A percentile compares a stretch with the other conserved stretches of the same genome.
These are phyloP conservation scores for Starmerella floris DNA, from an alignment of 805 yeast genomes.

Conservation along the genomic window DNA sequence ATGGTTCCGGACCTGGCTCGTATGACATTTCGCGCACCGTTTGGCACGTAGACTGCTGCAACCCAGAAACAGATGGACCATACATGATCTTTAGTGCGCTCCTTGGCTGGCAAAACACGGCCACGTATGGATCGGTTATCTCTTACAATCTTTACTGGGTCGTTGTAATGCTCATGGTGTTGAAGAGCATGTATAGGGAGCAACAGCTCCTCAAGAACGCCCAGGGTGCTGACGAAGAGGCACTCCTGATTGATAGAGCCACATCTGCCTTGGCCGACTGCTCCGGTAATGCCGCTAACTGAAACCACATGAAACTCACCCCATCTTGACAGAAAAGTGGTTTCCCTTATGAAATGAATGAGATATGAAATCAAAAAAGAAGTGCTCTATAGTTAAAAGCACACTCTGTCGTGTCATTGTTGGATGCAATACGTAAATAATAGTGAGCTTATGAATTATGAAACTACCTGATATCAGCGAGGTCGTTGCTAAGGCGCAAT, in stretches of 20 bases:
- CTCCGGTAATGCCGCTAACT: too few relatives aligned
- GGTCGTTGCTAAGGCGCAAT: too few relatives aligned
- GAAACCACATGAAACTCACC: too few relatives aligned
- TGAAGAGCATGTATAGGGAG: slow-evolving; percentile 36
- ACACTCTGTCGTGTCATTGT: too few relatives aligned
- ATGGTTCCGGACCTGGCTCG: slow-evolving; percentile 88
- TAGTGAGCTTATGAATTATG: too few relatives aligned
- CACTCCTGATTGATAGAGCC: slow-evolving; percentile 15
- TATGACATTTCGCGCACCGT: slow-evolving; percentile 66
- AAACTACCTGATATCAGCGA: too few relatives aligned
- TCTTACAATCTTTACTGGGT: slow-evolving; percentile 66
- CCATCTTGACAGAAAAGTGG: too few relatives aligned
- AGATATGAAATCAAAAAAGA: too few relatives aligned
- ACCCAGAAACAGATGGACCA: slow-evolving; percentile 79
- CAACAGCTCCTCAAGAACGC: slow-evolving; percentile 1
- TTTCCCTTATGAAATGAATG: too few relatives aligned
- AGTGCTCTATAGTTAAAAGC: too few relatives aligned
- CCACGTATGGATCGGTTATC: slow-evolving; percentile 74
- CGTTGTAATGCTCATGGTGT: slow-evolving; percentile 33
- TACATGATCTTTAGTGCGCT: slow-evolving; percentile 87
- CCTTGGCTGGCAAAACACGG: slow-evolving; percentile 89
- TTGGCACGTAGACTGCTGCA: slow-evolving; percentile 94
- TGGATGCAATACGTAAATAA: too few relatives aligned
- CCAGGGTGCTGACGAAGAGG: slow-evolving; percentile 12
- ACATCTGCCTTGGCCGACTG: slow-evolving; percentile 5